Base-by-base conservation (phyloP, 169 alveolate species). In the Plasmodium vinckei region DNA sequence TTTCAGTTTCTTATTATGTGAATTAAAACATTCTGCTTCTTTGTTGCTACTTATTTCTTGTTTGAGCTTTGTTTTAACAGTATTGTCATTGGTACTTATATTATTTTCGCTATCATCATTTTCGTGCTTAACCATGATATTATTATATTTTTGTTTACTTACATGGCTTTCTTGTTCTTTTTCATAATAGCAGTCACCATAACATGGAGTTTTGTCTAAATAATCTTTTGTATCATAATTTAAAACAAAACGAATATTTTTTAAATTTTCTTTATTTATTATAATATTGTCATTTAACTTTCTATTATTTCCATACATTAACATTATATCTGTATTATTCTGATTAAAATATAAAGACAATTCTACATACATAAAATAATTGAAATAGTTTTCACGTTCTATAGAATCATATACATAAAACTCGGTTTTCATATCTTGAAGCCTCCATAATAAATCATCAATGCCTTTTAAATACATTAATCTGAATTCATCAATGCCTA, bases 301-400 rank as follows among this genome's bases (percentile, higher is more conserved):
- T 53, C n/a, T 65, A 33, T 79, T 46, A 23, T 23, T 46, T 13
- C 60, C 89, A 67, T 65, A 25, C 15, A 79, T 15, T 5, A 79
- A 46, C 12, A 54, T 23, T 7, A 79, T 67, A 44, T 79, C 89
- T 33, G 47, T 15, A 17, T 79, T 70, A 63, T 79, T 79, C 46
- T 79, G 89, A 79, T 65, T 79, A 79, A 79, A 79, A 67, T 79
- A 79, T 33, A 79, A 60, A 27, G 64, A 79, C 60, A 79, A 44
- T 17, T 79, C 89, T 65, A 79, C 57, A 57, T 23, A 79, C 33
- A 79, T 53, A 25, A 79, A 64, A 54, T 51, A 67, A 46, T 64
- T 79, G 67, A 79, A 79, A 39, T 64, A 79, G 64, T 79, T 79
- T 39, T 64, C 82, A 42, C 17, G 21, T n/a, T 79, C 79, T 51